Evolutionary conservation across 78 protist species (phyloP).

Genomic region (Planoprotostelium fungivorum): DNA sequence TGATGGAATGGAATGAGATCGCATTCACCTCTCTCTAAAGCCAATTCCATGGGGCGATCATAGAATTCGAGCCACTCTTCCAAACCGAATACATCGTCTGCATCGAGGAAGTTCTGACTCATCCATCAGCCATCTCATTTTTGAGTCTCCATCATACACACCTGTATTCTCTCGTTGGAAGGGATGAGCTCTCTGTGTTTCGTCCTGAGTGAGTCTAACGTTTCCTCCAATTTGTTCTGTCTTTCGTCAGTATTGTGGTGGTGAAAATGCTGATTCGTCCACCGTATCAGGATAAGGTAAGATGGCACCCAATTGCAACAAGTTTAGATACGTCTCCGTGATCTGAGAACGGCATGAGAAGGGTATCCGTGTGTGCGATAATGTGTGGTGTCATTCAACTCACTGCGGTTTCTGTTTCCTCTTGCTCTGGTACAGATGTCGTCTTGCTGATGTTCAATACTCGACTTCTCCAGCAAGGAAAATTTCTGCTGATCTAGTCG

Average conservation of each 20-base stretch:
- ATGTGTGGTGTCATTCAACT: background rate
- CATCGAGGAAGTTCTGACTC: background rate
- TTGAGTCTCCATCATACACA: too few species aligned
- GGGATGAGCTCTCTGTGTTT: background rate
- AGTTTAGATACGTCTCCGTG: background rate
- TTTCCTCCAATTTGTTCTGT: background rate
- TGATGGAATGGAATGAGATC: too few species aligned
- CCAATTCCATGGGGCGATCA: background rate
- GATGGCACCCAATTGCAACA: background rate
- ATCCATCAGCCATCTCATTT: too few species aligned
- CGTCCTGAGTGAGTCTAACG: background rate
- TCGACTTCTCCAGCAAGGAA: background rate
- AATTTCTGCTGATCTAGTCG: background rate
- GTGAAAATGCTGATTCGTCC: background rate
- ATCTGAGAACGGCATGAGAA: background rate
- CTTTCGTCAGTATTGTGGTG: background rate
- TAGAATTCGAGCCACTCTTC: background rate
- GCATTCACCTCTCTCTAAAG: background rate
- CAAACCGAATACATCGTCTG: background rate
- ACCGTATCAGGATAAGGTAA: background rate
- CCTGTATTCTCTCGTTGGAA: background rate
- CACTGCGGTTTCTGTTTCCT: background rate
- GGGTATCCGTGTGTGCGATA: background rate
- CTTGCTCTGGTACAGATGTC: background rate
- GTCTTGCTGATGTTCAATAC: background rate